Percentiles rank a stretch among this genome's conserved stretches.
These are phyloP conservation scores for Drosera spatulata DNA, from an alignment of 179 eudicot species.

Conservation along the genomic window DNA sequence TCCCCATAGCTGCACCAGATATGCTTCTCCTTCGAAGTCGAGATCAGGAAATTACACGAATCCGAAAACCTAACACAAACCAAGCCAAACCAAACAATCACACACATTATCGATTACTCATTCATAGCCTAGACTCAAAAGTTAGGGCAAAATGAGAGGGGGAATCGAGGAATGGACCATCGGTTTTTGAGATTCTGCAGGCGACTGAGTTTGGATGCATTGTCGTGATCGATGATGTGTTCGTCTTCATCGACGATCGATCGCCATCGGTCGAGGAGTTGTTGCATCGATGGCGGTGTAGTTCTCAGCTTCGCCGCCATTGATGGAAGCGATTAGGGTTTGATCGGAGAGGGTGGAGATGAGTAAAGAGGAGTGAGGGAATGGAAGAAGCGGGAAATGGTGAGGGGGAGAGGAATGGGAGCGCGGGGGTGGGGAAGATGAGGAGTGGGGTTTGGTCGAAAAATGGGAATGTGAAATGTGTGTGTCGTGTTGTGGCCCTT, in stretches of 20 bases:
- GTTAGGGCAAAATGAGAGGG: neutral
- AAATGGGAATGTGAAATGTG: too few relatives aligned
- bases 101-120: neutral
- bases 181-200: slow-evolving; percentile 56
- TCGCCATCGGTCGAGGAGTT: slow-evolving; percentile 72
- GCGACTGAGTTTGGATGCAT: slow-evolving; percentile 28
- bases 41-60: slow-evolving; percentile 66
- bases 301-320: slow-evolving; percentile 1
- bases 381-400: neutral
- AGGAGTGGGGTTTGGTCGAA: too few relatives aligned
- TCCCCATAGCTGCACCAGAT: slow-evolving; percentile 87
- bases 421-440: too few relatives aligned
- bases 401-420: neutral
- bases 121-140: neutral
- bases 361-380: too few relatives aligned
- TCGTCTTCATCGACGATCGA: slow-evolving; percentile 57
- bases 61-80: slow-evolving; percentile 61
- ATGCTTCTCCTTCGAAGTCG: slow-evolving; percentile 49
- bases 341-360: too few relatives aligned
- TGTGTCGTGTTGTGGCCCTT: too few relatives aligned
- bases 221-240: slow-evolving; percentile 24
- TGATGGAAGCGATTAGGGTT: too few relatives aligned
- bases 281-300: slow-evolving; percentile 16
- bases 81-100: neutral
- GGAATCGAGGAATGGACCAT: slow-evolving; percentile 27